Base-by-base conservation (phyloP, 345 rosid species). In the Aquilaria malaccensis region DNA sequence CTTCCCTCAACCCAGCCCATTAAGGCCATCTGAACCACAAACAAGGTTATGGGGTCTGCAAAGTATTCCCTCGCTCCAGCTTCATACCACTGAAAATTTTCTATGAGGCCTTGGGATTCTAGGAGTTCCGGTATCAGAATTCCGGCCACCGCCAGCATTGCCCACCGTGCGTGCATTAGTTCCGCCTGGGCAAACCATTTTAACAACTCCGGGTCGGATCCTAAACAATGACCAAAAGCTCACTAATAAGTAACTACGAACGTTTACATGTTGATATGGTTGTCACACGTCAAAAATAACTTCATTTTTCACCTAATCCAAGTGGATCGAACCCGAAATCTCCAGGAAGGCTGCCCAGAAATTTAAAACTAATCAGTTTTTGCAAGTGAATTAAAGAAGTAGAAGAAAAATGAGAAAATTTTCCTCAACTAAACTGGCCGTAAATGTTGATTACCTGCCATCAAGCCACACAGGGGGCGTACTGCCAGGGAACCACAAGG, bases 121-220 rank as follows among this genome's bases (percentile, higher is more conserved):
- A 93, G 89, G 72, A 81, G 70, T 77, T 87, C 98, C 1, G 98
- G 98, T 59, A 89, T 65, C 9, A 93, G 70, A 46, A 93, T 89
- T 10, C 98, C 98, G 3, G 88, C 65, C 60, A 84, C 97, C 0
- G 89, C 98, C 2, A 93, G 81, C 98, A 93, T 93, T n/a, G 97
- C 98, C 98, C 98, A 93, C 64, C 98, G 78, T 33, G 86, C 74
- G 15, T 87, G 98, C 67, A 93, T 70, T 49, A 93, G 81, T 76
- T 89, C 97, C 2, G 94, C 98, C 77, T 93, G 98, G 14, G 97
- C 96, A 60, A 87, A 85, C 98, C 98, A 93, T 82, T 79, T 85
- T 11, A 87, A 89, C 10, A 61, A 63, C 54, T 89, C 94, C 30
- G 94, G 96, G 63, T 93, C 98, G 33, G 96, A 93, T 14, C 96